Evolutionary conservation across 1,139 yeast genomes (phyloP).

Genomic region (Meyerozyma elateridarum): DNA sequence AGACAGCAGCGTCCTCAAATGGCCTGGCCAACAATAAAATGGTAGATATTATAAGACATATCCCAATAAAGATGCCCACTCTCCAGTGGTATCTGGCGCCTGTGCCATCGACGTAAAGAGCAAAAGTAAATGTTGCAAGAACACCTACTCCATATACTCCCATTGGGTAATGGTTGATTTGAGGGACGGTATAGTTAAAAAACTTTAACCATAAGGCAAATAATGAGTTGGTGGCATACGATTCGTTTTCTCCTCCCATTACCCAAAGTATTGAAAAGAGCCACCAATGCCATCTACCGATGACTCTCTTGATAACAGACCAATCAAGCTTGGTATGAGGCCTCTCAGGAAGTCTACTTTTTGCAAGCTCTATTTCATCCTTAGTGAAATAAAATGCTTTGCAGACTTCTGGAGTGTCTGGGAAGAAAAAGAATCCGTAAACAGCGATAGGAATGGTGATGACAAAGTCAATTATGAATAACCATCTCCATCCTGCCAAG

Average conservation of each 20-base stretch:
- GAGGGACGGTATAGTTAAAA: constrained; percentile 38
- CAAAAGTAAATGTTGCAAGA: constrained; percentile 39
- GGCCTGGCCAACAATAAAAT: constrained; percentile 37
- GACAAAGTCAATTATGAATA: constrained; percentile 33
- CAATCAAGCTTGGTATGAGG: constrained; percentile 37
- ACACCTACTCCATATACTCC: constrained; percentile 54
- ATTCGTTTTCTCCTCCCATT: constrained; percentile 57
- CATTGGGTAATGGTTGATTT: constrained; percentile 53
- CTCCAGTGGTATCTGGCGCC: constrained; percentile 51
- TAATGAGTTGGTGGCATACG: constrained; percentile 48
- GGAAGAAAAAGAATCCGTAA: constrained; percentile 52
- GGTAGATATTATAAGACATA: constrained; percentile 37
- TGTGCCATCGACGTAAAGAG: constrained; percentile 44
- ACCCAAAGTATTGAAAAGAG: constrained; percentile 51
- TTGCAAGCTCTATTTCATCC: constrained; percentile 35
- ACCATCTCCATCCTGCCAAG: constrained; percentile 37
- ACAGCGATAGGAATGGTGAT: constrained; percentile 45
- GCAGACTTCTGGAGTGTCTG: constrained; percentile 51
- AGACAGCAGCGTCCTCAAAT: constrained; percentile 29
- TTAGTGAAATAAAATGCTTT: constrained; percentile 30
- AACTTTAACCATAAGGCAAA: constrained; percentile 49
- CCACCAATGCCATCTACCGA: constrained; percentile 59
- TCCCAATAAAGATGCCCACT: constrained; percentile 40
- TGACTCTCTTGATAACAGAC: constrained; percentile 42
- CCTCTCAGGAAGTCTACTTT: constrained; percentile 31